Evolutionary conservation across 176 grass and related monocot genomes (phyloP).

Genomic region (Triticum turgidum): DNA sequence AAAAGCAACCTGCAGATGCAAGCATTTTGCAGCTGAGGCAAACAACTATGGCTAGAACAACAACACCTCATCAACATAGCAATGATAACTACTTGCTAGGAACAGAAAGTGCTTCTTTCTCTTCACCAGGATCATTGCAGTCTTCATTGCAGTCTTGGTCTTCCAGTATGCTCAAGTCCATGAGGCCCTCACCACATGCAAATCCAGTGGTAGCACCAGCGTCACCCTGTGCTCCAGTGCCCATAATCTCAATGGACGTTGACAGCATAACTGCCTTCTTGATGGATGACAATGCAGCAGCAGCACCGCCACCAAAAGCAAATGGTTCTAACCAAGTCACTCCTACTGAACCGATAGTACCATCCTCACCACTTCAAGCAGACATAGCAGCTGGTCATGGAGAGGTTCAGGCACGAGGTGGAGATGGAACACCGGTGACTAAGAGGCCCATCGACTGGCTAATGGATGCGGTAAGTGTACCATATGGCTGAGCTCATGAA

Average conservation of each 20-base stretch:
- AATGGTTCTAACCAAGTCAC: not conserved
- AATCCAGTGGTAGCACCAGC: not conserved
- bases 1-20: not conserved
- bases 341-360: not conserved
- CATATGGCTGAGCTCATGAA: not conserved
- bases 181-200: not conserved
- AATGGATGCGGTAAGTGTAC: constrained; percentile 5
- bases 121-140: not conserved
- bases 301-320: not conserved
- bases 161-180: not conserved
- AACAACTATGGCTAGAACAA: not conserved
- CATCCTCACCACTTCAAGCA: not conserved
- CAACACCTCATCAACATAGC: not conserved
- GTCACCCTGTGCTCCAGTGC: not conserved
- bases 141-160: constrained; percentile 12
- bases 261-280: not conserved
- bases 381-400: not conserved
- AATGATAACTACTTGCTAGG: not conserved
- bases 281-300: not conserved
- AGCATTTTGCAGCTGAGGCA: not conserved
- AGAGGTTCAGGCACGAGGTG: not conserved
- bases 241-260: not conserved
- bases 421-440: not conserved
- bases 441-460: not conserved
- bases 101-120: not conserved